Base-by-base conservation (phyloP, 108 stramenopile genomes). In the Skeletonema potamos region DNA sequence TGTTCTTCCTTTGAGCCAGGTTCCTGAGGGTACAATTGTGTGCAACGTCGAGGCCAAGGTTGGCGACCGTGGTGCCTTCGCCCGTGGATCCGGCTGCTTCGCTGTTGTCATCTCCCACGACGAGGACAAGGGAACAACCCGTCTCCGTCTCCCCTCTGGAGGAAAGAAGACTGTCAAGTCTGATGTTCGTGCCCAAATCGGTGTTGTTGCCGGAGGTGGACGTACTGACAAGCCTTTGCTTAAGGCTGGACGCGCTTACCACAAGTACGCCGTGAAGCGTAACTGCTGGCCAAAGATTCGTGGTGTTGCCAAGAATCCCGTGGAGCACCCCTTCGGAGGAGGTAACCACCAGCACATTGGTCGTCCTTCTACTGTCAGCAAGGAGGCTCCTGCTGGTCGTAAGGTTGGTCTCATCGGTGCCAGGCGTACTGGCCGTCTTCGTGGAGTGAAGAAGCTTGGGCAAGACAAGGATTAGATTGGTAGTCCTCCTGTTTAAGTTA, bases 341-440 rank as follows among this genome's bases (percentile, higher is more conserved):
- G 99, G 98, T 95, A 99, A 99, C 97, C 98, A 99, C 84, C 98
- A 99, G 93, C 98, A 99, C 94, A 99, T 99, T 82, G 99, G 99
- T 89, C 96, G 88, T 83, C 97, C 99, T 28, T 97, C 96, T 30
- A 98, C 98, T 20, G 89, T 91, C 28, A 85, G 77, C 41, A 70
- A 89, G 39, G 95, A 87, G 28, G 89, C 89, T 41, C 92, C 97
- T n/a, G 88, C 98, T 37, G 99, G 99, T 92, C 81, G 97, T 64
- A 98, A 98, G 94, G 97, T 95, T 72, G 99, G 99, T 84, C 83
- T 98, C 48, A 98, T 99, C 77, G 98, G 92, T 37, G 99, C 99
- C 84, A 93, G 99, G 82, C 89, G 99, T 70, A 99, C 99, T 57
- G 99, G 99, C 68, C 95, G 98, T 82, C 97, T 98, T 89, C 86